Base-by-base conservation (phyloP, 2,329 filamentous ascomycete species). In the Pseudogymnoascus sp. region DNA sequence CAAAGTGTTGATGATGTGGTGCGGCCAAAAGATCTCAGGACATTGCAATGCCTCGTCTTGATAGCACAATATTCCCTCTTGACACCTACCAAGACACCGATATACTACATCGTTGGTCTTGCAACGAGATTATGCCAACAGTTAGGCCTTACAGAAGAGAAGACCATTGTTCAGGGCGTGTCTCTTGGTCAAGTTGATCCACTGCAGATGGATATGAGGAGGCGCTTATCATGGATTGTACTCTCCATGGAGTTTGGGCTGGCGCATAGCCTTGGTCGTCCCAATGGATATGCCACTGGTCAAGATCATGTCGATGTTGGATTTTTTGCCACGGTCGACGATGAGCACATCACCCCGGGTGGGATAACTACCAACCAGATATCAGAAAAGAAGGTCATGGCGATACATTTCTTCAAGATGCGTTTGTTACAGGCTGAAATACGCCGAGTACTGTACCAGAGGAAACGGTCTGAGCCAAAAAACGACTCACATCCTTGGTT, bases 391-490 rank as follows among this genome's bases (percentile, higher is more conserved):
- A 99, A 99, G 74, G 84, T 90, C 69, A 87, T 96, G 26, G 88
- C 91, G 2, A 92, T 97, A 65, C 93, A 99, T 73, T 94, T 96
- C 69, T 92, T 92, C 78, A 93, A 90, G 72, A 95, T 97, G 91
- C 83, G 91, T 62, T 75, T 95, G 63, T 78, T 92, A 11, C 92
- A 97, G 72, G 85, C 92, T 12, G 93, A 97, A 74, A 94, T 97
- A 45, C 83, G 92, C 63, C 84, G 92, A 63, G 88, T 86, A 6
- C 78, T 97, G 0, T 97, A 99, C 72, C 88, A 96, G 68, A 88
- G 87, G 74, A 94, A 94, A 74, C 83, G 88, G 49, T 77, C 85
- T 0, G 87, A 90, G 60, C 92, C 93, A 0, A 84, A 83, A 61
- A 84, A 88, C 71, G 91, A 96, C 69, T 81, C 84, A 41, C 89